Evolutionary conservation across 768 basidiomycete genomes (phyloP).

Genomic region (Phylloporus rhodoxanthus): DNA sequence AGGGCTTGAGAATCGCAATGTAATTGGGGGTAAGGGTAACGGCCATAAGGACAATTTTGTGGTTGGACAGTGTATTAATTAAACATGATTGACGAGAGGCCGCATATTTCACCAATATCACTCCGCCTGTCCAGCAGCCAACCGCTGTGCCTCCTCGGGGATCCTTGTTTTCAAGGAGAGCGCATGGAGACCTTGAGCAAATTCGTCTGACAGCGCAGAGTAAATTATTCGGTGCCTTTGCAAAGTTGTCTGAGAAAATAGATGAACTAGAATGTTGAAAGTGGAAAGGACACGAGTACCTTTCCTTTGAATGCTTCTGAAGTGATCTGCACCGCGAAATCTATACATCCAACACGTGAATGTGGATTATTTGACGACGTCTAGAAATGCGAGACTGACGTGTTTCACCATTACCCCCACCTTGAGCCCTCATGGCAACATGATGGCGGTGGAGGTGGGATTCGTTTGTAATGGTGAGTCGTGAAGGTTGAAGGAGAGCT

Average conservation of each 20-base stretch:
- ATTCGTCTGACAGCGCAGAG: conserved; percentile 62
- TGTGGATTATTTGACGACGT: conserved; percentile 6
- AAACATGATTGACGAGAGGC: conserved; percentile 28
- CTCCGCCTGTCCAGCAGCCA: conserved; percentile 15
- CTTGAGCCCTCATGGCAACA: conserved; percentile 68
- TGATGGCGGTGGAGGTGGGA: conserved; percentile 85
- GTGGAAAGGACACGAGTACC: conserved; percentile 36
- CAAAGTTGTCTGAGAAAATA: conserved; percentile 51
- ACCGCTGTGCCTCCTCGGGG: conserved; percentile 40
- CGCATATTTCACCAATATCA: conserved; percentile 22
- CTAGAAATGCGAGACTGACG: conserved; percentile 48
- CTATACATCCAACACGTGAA: conserved; percentile 36
- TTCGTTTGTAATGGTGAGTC: conserved; percentile 69
- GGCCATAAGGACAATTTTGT: conserved; percentile 18
- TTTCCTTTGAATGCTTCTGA: conserved; percentile 70
- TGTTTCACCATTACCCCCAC: conserved; percentile 68
- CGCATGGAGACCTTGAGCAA: conserved; percentile 68
- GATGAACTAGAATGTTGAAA: conserved; percentile 10
- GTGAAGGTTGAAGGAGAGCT: conserved; percentile 52
- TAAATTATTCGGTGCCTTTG: conserved; percentile 81
- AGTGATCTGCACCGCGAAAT: conserved; percentile 71
- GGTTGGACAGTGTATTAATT: conserved; percentile 25
- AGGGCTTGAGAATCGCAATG: conserved; percentile 19
- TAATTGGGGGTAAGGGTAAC: conserved; percentile 10
- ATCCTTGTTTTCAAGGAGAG: conserved; percentile 73